These are phyloP conservation scores for Calonectria leucothoes DNA, from an alignment of 2,329 filamentous ascomycete species.

Conservation along the genomic window DNA sequence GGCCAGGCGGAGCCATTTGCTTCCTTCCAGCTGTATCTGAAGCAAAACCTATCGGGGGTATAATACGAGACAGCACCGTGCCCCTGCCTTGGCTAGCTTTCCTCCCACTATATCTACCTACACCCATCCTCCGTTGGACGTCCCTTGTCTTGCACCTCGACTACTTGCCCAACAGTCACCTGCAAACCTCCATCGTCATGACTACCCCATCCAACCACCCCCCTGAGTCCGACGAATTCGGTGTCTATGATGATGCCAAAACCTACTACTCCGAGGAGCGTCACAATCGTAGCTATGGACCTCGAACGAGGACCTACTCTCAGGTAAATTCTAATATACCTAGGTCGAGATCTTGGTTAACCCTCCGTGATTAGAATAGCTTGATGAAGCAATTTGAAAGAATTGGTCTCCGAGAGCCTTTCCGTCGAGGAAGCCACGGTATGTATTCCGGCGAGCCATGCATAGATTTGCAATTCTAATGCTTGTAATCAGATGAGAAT, in stretches of 20 bases:
- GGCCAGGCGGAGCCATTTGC: conserved; percentile 15
- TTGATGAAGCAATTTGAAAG: conserved; percentile 65
- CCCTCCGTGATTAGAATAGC: conserved; percentile 57
- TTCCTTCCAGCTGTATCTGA: conserved; percentile 21
- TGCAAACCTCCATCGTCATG: conserved; percentile 35
- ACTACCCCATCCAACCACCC: conserved; percentile 43
- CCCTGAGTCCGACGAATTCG: conserved; percentile 58
- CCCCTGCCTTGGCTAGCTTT: background rate
- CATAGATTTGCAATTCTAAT: background rate
- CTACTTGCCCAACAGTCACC: conserved; percentile 8
- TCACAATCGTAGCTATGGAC: conserved; percentile 60
- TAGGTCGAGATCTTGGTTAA: conserved; percentile 41
- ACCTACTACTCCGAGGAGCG: conserved; percentile 70
- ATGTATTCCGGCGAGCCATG: conserved; percentile 34
- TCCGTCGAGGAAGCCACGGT: conserved; percentile 71
- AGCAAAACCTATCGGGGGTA: conserved; percentile 13
- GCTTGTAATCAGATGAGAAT: conserved; percentile 72
- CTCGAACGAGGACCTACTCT: conserved; percentile 67
- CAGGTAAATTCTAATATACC: conserved; percentile 54
- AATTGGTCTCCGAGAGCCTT: conserved; percentile 64
- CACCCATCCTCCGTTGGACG: background rate
- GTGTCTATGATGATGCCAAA: conserved; percentile 67
- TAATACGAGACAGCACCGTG: conserved; percentile 20
- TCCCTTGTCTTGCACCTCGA: conserved; percentile 22
- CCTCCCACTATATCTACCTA: background rate